phyloP scores from a whole-genome alignment of 2,329 filamentous ascomycete genomes.

The Akanthomyces dipterigenus region DNA sequence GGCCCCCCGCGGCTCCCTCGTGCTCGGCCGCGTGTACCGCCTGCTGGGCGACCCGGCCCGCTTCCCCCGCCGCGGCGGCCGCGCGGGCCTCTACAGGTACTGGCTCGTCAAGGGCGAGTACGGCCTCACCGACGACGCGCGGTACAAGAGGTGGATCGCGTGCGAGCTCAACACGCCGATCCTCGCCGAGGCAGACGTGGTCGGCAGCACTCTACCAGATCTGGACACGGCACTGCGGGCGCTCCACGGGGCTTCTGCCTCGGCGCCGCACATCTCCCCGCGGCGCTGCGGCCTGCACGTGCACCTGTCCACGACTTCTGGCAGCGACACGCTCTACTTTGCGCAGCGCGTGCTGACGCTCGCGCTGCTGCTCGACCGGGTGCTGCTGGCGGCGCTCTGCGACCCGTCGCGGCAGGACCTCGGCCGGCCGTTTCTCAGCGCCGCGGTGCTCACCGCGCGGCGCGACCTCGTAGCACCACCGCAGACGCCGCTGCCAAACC shows the following conservation, averaged over 20 bases:
- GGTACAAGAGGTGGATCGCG: not conserved
- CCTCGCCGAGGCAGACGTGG: constrained; percentile 11
- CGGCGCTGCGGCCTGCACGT: constrained; percentile 14
- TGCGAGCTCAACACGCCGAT: constrained; percentile 15
- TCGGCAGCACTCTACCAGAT: not conserved
- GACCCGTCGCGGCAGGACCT: not conserved
- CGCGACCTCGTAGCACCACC: not conserved
- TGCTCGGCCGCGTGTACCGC: not conserved
- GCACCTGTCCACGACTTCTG: constrained; percentile 7
- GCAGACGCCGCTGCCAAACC: not conserved
- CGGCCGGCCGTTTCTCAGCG: not conserved
- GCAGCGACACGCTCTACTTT: constrained; percentile 53
- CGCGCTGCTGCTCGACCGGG: constrained; percentile 32
- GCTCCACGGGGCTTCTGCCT: not conserved
- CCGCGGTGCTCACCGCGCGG: not conserved
- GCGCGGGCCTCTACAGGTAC: not conserved
- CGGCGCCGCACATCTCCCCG: not conserved
- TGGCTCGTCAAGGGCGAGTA: not conserved
- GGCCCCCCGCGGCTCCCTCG: not conserved
- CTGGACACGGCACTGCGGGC: constrained; percentile 11
- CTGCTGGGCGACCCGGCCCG: not conserved
- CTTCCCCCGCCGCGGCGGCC: not conserved
- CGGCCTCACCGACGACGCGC: not conserved
- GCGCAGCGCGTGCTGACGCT: constrained; percentile 75
- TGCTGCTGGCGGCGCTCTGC: constrained; percentile 13